Conservation (phyloP, 2,329 filamentous ascomycete genomes). For the Colletotrichum sp. region DNA sequence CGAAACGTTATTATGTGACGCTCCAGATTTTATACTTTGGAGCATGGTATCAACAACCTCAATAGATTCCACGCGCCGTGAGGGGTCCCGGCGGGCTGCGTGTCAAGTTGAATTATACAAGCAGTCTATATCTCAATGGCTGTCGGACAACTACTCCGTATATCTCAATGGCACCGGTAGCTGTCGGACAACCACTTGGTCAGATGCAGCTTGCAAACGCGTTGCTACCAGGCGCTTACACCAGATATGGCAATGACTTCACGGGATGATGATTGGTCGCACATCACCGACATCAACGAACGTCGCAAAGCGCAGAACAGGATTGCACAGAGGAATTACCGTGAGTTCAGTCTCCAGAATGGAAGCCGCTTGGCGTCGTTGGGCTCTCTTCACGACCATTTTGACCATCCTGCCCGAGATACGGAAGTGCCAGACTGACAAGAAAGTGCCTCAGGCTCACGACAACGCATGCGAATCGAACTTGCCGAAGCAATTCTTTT, state of each 20-base stretch:
- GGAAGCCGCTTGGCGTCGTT: rapidly evolving
- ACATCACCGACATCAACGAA: conserved; percentile 28
- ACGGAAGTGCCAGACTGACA: not conserved
- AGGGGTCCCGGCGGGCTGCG: not conserved
- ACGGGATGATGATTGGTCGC: conserved; percentile 35
- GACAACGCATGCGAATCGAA: not conserved
- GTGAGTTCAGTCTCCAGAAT: not conserved
- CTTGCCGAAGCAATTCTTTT: not conserved
- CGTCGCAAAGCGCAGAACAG: conserved; percentile 10
- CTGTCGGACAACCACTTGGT: not conserved
- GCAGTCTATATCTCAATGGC: not conserved
- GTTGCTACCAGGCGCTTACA: not conserved
- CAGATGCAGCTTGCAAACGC: not conserved
- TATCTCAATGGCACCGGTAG: not conserved
- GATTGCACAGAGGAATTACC: conserved; percentile 2
- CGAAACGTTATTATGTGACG: not conserved
- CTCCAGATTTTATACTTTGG: not conserved
- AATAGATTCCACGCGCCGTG: not conserved
- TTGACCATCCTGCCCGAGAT: not conserved
- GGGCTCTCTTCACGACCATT: too few relatives aligned
- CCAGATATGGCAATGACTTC: not conserved
- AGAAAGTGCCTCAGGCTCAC: not conserved
- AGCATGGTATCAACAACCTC: not conserved
- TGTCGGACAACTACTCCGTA: too few relatives aligned
- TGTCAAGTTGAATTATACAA: not conserved